These are phyloP conservation scores for Entomophthora muscae DNA, from an alignment of 371 early-diverging fungal genomes.

Conservation along the genomic window DNA sequence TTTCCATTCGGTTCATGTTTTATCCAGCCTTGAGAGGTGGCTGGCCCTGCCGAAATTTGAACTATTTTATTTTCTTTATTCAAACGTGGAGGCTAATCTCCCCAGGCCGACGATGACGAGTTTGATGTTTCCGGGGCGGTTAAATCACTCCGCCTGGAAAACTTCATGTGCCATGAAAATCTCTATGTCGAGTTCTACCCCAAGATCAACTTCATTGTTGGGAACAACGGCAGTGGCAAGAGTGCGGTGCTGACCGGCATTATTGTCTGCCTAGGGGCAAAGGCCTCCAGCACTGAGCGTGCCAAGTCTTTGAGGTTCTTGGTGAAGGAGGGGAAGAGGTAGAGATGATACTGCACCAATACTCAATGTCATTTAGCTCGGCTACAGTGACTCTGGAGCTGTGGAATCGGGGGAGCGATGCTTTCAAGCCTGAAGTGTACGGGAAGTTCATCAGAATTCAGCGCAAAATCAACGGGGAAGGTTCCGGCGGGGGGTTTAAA, in stretches of 20 bases:
- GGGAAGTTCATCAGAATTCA: constrained; percentile 69
- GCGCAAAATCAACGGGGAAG: constrained; percentile 55
- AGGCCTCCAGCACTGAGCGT: constrained; percentile 70
- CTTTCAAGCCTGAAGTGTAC: constrained; percentile 57
- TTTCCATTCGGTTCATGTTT: too few relatives aligned
- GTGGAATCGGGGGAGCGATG: constrained; percentile 67
- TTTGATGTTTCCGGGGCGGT: constrained; percentile 37
- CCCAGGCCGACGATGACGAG: neutral
- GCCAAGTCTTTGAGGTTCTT: constrained; percentile 56
- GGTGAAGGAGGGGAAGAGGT: constrained; percentile 66
- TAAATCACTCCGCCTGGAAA: constrained; percentile 56
- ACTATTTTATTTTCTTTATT: too few relatives aligned
- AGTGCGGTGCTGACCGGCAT: constrained; percentile 87
- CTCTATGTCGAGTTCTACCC: constrained; percentile 61
- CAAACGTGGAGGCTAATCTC: too few relatives aligned
- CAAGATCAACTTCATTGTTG: constrained; percentile 87
- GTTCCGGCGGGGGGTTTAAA: constrained; percentile 41
- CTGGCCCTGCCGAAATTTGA: too few relatives aligned
- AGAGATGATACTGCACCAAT: constrained; percentile 4
- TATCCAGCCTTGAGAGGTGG: too few relatives aligned
- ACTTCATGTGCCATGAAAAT: constrained; percentile 89
- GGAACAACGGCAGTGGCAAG: constrained; percentile 93
- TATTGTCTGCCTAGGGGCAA: constrained; percentile 79
- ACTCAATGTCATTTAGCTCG: constrained; percentile 17
- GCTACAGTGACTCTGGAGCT: constrained; percentile 48